Percentiles rank a stretch among this genome's conserved stretches.
phyloP scores from a whole-genome alignment of 2,329 filamentous ascomycete species.

The Elsinoe ampelina region DNA sequence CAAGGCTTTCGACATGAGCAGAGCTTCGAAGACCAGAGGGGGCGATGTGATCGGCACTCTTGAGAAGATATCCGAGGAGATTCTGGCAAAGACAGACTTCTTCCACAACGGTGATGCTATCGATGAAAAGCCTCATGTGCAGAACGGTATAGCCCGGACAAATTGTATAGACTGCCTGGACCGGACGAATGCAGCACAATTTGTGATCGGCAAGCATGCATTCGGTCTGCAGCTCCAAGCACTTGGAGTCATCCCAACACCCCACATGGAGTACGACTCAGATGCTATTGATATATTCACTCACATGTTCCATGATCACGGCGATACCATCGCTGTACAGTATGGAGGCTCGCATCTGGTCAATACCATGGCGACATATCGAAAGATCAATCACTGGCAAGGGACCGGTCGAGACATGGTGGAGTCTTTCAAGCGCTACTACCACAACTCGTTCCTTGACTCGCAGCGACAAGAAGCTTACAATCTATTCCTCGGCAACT shows the following conservation, averaged over 20 bases:
- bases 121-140: slow-evolving; percentile 57
- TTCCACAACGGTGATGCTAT: slow-evolving; percentile 82
- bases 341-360: slow-evolving; percentile 96
- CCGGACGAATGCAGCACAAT: slow-evolving; percentile 93
- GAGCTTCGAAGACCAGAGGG: slow-evolving; percentile 80
- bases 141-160: slow-evolving; percentile 87
- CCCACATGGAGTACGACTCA: slow-evolving; percentile 80
- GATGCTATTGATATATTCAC: slow-evolving; percentile 95
- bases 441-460: slow-evolving; percentile 97
- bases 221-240: slow-evolving; percentile 87
- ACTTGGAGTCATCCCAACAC: slow-evolving; percentile 72
- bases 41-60: slow-evolving; percentile 91
- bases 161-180: slow-evolving; percentile 98
- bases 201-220: slow-evolving; percentile 91
- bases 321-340: slow-evolving; percentile 94
- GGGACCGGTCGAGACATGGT: slow-evolving; percentile 98
- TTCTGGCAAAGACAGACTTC: slow-evolving; percentile 78
- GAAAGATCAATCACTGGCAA: slow-evolving; percentile 98
- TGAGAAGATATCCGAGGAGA: slow-evolving; percentile 79
- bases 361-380: slow-evolving; percentile 98
- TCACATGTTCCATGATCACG: slow-evolving; percentile 93
- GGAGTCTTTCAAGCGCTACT: slow-evolving; percentile 97
- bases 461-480: slow-evolving; percentile 97
- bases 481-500: slow-evolving; percentile 94
- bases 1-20: slow-evolving; percentile 96